These are phyloP conservation scores for Melanogaster broomeanus DNA, from an alignment of 768 basidiomycete genomes.

Conservation along the genomic window DNA sequence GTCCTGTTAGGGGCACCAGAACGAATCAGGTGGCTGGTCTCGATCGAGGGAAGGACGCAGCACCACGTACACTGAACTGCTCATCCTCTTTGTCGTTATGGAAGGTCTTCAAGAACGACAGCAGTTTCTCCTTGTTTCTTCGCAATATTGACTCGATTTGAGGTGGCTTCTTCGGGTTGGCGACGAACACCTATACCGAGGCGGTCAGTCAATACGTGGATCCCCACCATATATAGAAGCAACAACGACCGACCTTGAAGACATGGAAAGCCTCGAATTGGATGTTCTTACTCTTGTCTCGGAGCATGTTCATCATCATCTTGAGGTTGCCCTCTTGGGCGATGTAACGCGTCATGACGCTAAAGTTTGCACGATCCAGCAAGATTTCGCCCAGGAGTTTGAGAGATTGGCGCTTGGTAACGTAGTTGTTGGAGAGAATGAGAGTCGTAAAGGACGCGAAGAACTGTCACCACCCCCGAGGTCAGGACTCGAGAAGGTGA, in stretches of 20 bases:
- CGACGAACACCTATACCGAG: constrained; percentile 82
- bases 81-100: constrained; percentile 99
- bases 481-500: constrained; percentile 1
- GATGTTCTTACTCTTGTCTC: constrained; percentile 99
- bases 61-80: constrained; percentile 76
- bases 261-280: constrained; percentile 99
- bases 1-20: constrained; percentile 45
- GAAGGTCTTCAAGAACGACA: constrained; percentile 88
- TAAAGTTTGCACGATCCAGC: constrained; percentile 97
- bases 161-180: constrained; percentile 98
- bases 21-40: background rate
- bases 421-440: constrained; percentile 93
- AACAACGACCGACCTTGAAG: constrained; percentile 77
- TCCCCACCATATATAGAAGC: background rate
- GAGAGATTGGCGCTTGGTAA: constrained; percentile 98
- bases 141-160: constrained; percentile 90
- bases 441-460: constrained; percentile 94
- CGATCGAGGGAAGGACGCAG: background rate
- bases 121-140: constrained; percentile 91
- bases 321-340: constrained; percentile 94
- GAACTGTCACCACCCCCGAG: constrained; percentile 55
- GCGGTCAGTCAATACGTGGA: background rate
- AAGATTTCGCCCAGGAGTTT: constrained; percentile 98
- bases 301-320: constrained; percentile 99
- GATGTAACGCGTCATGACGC: constrained; percentile 98